Evolutionary conservation across 495 filamentous ascomycete species (phyloP).

Genomic region (Umbilicaria muhlenbergii): DNA sequence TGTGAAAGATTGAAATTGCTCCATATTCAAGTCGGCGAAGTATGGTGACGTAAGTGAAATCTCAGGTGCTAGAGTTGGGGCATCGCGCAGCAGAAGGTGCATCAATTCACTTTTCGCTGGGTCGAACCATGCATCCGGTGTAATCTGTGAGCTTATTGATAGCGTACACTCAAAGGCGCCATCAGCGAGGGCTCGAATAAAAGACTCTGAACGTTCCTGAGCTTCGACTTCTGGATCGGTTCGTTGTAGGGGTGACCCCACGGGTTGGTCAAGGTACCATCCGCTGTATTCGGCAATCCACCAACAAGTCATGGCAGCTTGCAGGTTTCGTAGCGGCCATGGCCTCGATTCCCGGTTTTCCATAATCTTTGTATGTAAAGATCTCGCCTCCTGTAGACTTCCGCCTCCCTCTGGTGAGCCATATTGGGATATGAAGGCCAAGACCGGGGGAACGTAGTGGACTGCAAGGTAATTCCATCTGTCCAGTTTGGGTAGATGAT

Average conservation of each 20-base stretch:
- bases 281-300: conserved; percentile 91
- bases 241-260: conserved; percentile 33
- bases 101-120: conserved; percentile 59
- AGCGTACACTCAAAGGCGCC: conserved; percentile 87
- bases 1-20: conserved; percentile 69
- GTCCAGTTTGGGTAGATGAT: conserved; percentile 46
- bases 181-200: conserved; percentile 65
- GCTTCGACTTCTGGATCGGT: conserved; percentile 50
- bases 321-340: conserved; percentile 57
- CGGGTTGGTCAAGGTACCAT: conserved; percentile 60
- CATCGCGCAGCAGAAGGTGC: conserved; percentile 61
- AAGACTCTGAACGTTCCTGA: conserved; percentile 49
- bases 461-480: conserved; percentile 54
- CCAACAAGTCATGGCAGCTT: conserved; percentile 57
- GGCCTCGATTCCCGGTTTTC: conserved; percentile 42
- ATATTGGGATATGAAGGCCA: conserved; percentile 54
- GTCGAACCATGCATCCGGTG: conserved; percentile 63
- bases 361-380: conserved; percentile 50
- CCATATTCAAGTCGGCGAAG: conserved; percentile 56
- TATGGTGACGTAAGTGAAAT: conserved; percentile 40
- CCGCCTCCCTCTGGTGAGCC: conserved; percentile 53
- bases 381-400: conserved; percentile 46
- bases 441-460: conserved; percentile 66
- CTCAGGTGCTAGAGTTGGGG: conserved; percentile 47
- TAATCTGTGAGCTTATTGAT: conserved; percentile 64